Base-by-base conservation (phyloP, 257 asterid species). In the Asclepias syriaca region DNA sequence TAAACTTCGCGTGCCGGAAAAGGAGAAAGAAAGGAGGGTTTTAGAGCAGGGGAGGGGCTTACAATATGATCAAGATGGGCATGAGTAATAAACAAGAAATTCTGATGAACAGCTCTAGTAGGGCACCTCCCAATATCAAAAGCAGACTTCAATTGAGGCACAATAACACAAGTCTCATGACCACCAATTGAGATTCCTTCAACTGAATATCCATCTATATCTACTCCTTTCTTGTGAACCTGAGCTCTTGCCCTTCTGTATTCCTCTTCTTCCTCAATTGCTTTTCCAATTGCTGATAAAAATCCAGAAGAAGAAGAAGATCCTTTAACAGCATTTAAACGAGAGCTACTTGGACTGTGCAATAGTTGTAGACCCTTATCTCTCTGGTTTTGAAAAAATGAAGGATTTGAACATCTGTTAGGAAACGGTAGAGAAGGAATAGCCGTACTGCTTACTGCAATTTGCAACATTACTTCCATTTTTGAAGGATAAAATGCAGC, bases 11-110 rank as follows among this genome's bases (percentile, higher is more conserved):
- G 10, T 43, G 11, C 48, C 11, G 48, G 48, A 43, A 8, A 43
- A 43, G 11, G 48, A 43, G 8, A 40, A 40, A 40, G 5, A 40
- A 40, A 0, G 1, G 1, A 6, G 48, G 10, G 11, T 8, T 8
- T 43, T 43, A 43, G 48, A 43, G 48, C 48, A 8, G 11, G 48
- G 11, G 48, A 43, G 39, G 39, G 45, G 53, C 86, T 69, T 88
- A 95, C 99, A 79, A 95, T 91, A 86, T 95, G 99, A 81, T 95
- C 99, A 51, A 95, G 98, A 84, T 95, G 99, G 58, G 97, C 98
- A 72, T 95, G 99, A 39, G 98, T 95, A 73, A 95, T 92, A 86
- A 95, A 95, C 75, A 91, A 82, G 78, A 91, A 91, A 78, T 90
- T 95, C 82, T 95, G 97, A 59, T 85, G 90, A 72, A 94, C 90